Evolutionary conservation across 352 stramenopile genomes (phyloP).

Genomic region (Halophytophthora batemanensis): DNA sequence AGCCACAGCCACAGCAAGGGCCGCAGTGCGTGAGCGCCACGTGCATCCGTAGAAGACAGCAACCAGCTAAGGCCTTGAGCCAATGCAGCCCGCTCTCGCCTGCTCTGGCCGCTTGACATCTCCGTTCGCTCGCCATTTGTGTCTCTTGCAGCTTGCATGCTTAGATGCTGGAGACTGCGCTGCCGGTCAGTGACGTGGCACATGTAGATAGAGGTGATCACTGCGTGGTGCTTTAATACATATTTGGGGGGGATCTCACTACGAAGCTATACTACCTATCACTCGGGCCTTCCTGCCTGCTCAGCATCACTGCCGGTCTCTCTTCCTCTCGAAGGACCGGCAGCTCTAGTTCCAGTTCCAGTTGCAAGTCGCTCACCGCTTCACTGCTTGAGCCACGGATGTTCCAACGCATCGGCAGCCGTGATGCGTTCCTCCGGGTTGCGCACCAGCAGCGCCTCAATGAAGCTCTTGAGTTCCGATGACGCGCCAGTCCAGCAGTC

Average conservation of each 20-base stretch:
- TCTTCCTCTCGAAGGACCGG: slow-evolving; percentile 7
- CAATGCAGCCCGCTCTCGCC: too few species aligned
- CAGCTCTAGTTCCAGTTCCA: too few species aligned
- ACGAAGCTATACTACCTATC: slow-evolving; percentile 23
- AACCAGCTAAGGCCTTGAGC: neutral
- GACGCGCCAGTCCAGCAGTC: slow-evolving; percentile 62
- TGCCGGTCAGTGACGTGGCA: too few species aligned
- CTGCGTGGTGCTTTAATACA: slow-evolving; percentile 43
- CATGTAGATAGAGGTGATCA: too few species aligned
- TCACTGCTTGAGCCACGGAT: slow-evolving; percentile 62
- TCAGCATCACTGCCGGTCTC: slow-evolving; percentile 2
- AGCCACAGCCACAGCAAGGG: neutral
- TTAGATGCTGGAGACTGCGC: too few species aligned
- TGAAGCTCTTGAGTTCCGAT: slow-evolving; percentile 61
- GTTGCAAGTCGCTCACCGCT: neutral
- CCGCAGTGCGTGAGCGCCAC: neutral
- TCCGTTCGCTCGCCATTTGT: too few species aligned
- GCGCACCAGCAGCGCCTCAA: slow-evolving; percentile 67
- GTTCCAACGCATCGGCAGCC: slow-evolving; percentile 64
- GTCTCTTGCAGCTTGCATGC: too few species aligned
- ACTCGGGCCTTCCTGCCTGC: slow-evolving; percentile 6
- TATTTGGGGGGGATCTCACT: slow-evolving; percentile 14
- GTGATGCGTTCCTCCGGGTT: slow-evolving; percentile 75
- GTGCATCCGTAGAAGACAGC: slow-evolving; percentile 3
- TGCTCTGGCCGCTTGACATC: too few species aligned